Percentiles rank a stretch among this genome's conserved stretches.
These are phyloP conservation scores for Stellera chamaejasme DNA, from an alignment of 345 rosid genomes.

Conservation along the genomic window DNA sequence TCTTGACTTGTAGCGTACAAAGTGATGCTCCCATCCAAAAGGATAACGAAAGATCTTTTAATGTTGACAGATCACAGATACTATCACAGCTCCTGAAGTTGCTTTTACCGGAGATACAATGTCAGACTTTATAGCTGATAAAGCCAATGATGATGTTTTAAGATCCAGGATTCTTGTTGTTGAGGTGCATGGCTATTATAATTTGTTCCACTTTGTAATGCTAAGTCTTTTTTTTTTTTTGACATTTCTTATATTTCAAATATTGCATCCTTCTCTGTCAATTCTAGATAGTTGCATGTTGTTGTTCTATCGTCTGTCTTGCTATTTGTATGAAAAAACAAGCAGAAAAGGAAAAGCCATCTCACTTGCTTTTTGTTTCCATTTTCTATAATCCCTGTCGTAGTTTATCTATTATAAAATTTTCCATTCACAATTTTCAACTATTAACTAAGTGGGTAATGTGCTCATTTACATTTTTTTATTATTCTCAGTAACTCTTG, in stretches of 20 bases:
- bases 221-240: neutral
- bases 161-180: conserved; percentile 76
- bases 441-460: no score
- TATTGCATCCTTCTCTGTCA: conserved; percentile 12
- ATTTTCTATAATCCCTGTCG: no score
- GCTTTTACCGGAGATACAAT: conserved; percentile 96
- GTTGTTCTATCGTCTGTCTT: conserved; percentile 3
- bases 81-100: conserved; percentile 58
- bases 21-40: no score
- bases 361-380: no score
- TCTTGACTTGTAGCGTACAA: no score
- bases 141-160: conserved; percentile 57
- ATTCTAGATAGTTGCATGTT: neutral
- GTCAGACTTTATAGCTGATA: conserved; percentile 66
- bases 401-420: no score
- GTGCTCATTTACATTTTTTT: no score
- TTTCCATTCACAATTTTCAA: no score
- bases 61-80: conserved; percentile 63
- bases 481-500: no score
- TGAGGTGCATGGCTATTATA: conserved; percentile 45
- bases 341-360: no score
- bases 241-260: neutral
- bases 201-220: no score
- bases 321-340: neutral
- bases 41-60: conserved; percentile 3